Evolutionary conservation across 805 yeast genomes (phyloP).

Genomic region (Naumovozyma baii): DNA sequence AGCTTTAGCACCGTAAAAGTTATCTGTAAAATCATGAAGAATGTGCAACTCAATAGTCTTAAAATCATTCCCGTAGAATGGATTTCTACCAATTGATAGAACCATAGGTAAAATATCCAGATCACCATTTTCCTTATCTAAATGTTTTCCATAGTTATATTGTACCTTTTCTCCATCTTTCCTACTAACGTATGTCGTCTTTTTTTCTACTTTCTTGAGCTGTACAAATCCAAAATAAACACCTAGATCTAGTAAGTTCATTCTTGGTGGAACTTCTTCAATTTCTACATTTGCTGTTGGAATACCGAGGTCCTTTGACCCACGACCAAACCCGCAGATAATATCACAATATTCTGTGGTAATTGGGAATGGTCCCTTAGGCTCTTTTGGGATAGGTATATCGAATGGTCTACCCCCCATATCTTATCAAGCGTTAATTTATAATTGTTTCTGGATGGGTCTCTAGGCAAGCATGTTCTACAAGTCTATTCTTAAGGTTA

Average conservation of each 20-base stretch:
- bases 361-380: conserved; percentile 41
- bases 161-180: conserved; percentile 37
- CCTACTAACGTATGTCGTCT: conserved; percentile 20
- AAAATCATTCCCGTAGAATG: conserved; percentile 69
- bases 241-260: conserved; percentile 51
- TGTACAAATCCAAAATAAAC: conserved; percentile 80
- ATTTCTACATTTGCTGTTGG: conserved; percentile 91
- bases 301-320: conserved; percentile 84
- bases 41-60: conserved; percentile 86
- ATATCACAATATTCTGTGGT: conserved; percentile 38
- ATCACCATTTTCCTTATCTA: conserved; percentile 31
- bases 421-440: no score
- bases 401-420: conserved; percentile 17
- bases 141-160: conserved; percentile 51
- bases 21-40: conserved; percentile 53
- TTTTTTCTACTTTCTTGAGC: conserved; percentile 19
- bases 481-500: no score
- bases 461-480: no score
- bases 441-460: no score
- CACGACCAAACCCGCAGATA: conserved; percentile 87
- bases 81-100: conserved; percentile 93
- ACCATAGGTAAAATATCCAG: conserved; percentile 69
- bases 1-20: conserved; percentile 77
- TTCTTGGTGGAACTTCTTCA: conserved; percentile 34
- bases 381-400: conserved; percentile 33